A percentile compares a stretch with the other conserved stretches of the same genome.
These are phyloP conservation scores for Penicillium parvum DNA, from an alignment of 495 filamentous ascomycete species.

Conservation along the genomic window DNA sequence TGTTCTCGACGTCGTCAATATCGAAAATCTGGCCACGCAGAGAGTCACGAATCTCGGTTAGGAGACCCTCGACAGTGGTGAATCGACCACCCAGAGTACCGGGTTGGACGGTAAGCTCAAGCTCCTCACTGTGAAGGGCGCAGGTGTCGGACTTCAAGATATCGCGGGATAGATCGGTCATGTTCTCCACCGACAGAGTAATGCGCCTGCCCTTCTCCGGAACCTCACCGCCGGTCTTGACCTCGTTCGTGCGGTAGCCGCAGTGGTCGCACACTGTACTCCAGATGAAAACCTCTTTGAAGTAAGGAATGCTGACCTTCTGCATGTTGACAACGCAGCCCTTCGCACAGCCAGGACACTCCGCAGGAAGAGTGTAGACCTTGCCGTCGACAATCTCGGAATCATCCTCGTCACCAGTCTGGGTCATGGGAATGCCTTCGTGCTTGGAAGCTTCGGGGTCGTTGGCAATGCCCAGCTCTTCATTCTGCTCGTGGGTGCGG, in stretches of 20 bases:
- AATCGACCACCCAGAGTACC: slow-evolving; percentile 95
- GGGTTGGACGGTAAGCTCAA: slow-evolving; percentile 76
- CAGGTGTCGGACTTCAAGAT: slow-evolving; percentile 97
- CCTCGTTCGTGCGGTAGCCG: slow-evolving; percentile 91
- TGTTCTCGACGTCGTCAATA: slow-evolving; percentile 38
- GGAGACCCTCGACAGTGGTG: slow-evolving; percentile 90
- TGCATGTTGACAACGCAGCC: slow-evolving; percentile 56
- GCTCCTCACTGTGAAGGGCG: slow-evolving; percentile 75
- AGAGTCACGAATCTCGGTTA: slow-evolving; percentile 91
- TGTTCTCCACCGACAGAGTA: slow-evolving; percentile 64
- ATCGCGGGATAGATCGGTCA: slow-evolving; percentile 81
- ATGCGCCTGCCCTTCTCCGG: slow-evolving; percentile 84
- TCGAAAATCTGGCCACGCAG: slow-evolving; percentile 83
- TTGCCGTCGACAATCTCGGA: slow-evolving; percentile 83
- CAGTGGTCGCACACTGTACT: slow-evolving; percentile 68
- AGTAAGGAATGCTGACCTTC: slow-evolving; percentile 93
- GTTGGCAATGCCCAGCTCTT: slow-evolving; percentile 63
- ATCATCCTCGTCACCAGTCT: slow-evolving; percentile 42
- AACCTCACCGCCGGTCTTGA: slow-evolving; percentile 92
- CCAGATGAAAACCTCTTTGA: slow-evolving; percentile 92
- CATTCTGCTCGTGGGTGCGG: slow-evolving; percentile 80
- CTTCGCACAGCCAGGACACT: slow-evolving; percentile 85
- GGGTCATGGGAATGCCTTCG: slow-evolving; percentile 17
- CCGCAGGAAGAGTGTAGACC: slow-evolving; percentile 83
- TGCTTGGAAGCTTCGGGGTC: slow-evolving; percentile 30